Conservation (phyloP, 2,329 filamentous ascomycete species). For the Orbilia javanica region DNA sequence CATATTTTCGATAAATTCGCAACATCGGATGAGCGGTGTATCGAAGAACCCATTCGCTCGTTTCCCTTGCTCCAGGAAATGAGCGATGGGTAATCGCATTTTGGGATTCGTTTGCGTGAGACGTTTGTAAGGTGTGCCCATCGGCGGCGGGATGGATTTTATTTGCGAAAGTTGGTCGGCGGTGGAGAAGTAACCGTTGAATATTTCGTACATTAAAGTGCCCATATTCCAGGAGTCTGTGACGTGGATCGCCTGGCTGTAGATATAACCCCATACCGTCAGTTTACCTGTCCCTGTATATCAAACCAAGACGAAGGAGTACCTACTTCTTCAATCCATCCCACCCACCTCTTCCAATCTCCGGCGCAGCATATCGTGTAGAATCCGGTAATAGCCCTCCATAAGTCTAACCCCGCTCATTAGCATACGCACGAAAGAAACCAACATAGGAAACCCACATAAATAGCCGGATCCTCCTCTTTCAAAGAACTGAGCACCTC, state of each 20-base stretch:
- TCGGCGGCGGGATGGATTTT: constrained; percentile 84
- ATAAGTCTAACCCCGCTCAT: constrained; percentile 73
- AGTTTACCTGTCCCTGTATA: background rate
- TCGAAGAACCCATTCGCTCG: constrained; percentile 89
- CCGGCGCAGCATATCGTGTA: constrained; percentile 85
- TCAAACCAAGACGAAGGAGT: constrained; percentile 65
- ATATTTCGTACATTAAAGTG: constrained; percentile 86
- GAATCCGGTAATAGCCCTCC: constrained; percentile 89
- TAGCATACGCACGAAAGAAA: background rate
- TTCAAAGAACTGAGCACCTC: constrained; percentile 95
- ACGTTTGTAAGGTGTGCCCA: constrained; percentile 92
- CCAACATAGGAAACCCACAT: constrained; percentile 68
- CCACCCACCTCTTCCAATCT: constrained; percentile 89
- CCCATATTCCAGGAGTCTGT: constrained; percentile 91
- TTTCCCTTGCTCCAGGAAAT: constrained; percentile 90
- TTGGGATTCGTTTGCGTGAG: constrained; percentile 91
- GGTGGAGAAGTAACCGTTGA: constrained; percentile 84
- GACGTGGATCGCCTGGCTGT: constrained; percentile 67
- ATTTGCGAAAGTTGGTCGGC: constrained; percentile 85
- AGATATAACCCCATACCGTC: constrained; percentile 1
- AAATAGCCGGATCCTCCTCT: constrained; percentile 93
- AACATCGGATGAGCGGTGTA: constrained; percentile 89
- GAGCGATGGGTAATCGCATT: constrained; percentile 81
- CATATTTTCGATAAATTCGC: constrained; percentile 90
- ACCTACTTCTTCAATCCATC: constrained; percentile 87